Base-by-base conservation (phyloP, 257 asterid species). In the Solanum sejunctum region DNA sequence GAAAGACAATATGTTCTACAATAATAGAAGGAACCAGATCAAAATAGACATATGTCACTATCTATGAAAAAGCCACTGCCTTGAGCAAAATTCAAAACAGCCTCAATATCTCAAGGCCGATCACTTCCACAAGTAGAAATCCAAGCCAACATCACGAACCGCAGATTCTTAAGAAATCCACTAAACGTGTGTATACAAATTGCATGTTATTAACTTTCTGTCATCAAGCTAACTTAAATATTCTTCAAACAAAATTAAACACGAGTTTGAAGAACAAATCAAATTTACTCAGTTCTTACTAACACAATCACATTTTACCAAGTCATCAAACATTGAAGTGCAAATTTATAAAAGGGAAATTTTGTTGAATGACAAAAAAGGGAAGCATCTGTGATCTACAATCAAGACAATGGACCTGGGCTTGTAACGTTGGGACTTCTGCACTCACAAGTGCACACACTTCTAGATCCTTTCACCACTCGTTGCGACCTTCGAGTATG, bases 401-500 rank as follows among this genome's bases (percentile, higher is more conserved):
- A 86, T 89, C 89, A 93, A 84, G 92, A 71, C 41, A 56, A 88
- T 82, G 89, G 88, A 85, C 63, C 86, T 54, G 93, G 81, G 82
- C n/a, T 89, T 43, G 97, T 95, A 61, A 69, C 88, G 85, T 97
- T 97, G 41, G 98, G 91, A 81, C 54, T 92, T 83, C 92, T 90
- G 91, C 99, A 97, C 18, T 93, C 96, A 54, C 99, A 97, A 26
- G 91, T 91, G 86, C 99, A 97, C 12, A 88, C 7, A 84, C 93
- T 89, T 92, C 99, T 90, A 21, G 99, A 92, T 86, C 82, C 98
- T 86, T 92, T 93, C 91, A 94, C 99, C 52, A 92, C 95, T 3
- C 98, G 97, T 83, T 95, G 99, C 20, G 93, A 89, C 89, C 99
- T 92, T 87, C 98, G 87, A 41, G 86, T 80, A 28, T 95, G 98